These are phyloP conservation scores for Dalbergia cochinchinensis DNA, from an alignment of 306 rosid genomes.

Conservation along the genomic window DNA sequence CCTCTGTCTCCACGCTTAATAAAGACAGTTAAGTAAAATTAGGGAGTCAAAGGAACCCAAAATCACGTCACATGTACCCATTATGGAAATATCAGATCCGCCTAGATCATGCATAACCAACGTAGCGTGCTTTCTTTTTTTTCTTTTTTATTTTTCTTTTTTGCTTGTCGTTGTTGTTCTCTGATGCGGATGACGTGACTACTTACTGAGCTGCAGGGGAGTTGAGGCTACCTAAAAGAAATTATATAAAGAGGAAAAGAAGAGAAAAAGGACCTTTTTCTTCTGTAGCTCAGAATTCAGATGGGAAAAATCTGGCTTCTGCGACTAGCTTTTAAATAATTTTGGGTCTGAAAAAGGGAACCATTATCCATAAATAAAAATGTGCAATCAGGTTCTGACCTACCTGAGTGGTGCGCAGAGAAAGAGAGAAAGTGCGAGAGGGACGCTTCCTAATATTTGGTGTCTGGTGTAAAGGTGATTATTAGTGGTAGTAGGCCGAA, in stretches of 20 bases:
- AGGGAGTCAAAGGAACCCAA: conserved; percentile 42
- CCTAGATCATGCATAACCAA: neutral
- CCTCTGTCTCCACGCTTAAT: conserved; percentile 49
- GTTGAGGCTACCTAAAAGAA: neutral
- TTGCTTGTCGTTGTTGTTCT: too few species aligned
- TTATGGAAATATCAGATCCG: conserved; percentile 29
- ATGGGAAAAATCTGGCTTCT: conserved; percentile 34
- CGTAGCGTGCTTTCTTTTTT: neutral
- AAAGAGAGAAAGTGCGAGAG: conserved; percentile 1
- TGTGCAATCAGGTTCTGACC: conserved; percentile 45
- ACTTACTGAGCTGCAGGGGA: conserved; percentile 42
- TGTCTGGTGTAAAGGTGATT: neutral
- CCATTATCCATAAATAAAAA: conserved; percentile 13
- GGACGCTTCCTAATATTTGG: conserved; percentile 15
- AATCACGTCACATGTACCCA: conserved; percentile 43
- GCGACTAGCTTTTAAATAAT: conserved; percentile 23
- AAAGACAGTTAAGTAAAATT: conserved; percentile 37
- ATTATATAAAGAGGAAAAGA: neutral
- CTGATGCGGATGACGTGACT: conserved; percentile 52
- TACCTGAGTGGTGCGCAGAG: conserved; percentile 26
- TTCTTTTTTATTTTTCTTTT: neutral
- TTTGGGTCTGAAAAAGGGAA: conserved; percentile 31
- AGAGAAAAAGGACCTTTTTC: too few species aligned
- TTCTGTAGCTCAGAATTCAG: conserved; percentile 35
- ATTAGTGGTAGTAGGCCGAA: conserved; percentile 28